Conservation (phyloP, 2,329 filamentous ascomycete genomes). For the Parasarocladium wereldwijsianum region DNA sequence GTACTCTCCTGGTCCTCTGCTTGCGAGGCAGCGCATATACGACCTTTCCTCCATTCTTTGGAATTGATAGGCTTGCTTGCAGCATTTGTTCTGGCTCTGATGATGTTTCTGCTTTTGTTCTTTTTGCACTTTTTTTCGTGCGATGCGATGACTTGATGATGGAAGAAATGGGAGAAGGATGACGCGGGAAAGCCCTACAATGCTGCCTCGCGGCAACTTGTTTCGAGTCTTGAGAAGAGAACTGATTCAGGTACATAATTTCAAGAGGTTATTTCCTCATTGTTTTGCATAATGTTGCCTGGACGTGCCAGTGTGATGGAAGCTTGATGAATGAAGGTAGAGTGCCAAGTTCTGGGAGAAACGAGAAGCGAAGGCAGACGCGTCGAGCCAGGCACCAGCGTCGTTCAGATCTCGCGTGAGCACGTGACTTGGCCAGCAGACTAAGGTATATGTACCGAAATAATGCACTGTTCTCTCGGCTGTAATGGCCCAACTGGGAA, state of each 20-base stretch:
- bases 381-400: background rate
- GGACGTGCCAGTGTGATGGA: too few species aligned
- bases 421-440: too few species aligned
- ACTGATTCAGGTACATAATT: slow-evolving; percentile 1
- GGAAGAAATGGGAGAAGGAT: slow-evolving; percentile 9
- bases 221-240: slow-evolving; percentile 9
- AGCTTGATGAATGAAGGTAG: too few species aligned
- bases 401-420: too few species aligned
- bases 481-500: slow-evolving; percentile 52
- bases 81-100: too few species aligned
- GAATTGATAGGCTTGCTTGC: too few species aligned
- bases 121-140: too few species aligned
- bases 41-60: too few species aligned
- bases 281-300: background rate
- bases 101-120: slow-evolving; percentile 4
- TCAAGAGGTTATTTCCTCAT: background rate
- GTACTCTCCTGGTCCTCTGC: too few species aligned
- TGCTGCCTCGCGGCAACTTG: slow-evolving; percentile 33
- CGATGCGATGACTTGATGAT: background rate
- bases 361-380: background rate
- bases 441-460: slow-evolving; percentile 14
- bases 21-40: too few species aligned
- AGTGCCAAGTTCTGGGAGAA: background rate
- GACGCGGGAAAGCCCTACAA: slow-evolving; percentile 17
- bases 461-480: slow-evolving; percentile 17